These are phyloP conservation scores for Letharia lupina DNA, from an alignment of 495 filamentous ascomycete genomes.

Conservation along the genomic window DNA sequence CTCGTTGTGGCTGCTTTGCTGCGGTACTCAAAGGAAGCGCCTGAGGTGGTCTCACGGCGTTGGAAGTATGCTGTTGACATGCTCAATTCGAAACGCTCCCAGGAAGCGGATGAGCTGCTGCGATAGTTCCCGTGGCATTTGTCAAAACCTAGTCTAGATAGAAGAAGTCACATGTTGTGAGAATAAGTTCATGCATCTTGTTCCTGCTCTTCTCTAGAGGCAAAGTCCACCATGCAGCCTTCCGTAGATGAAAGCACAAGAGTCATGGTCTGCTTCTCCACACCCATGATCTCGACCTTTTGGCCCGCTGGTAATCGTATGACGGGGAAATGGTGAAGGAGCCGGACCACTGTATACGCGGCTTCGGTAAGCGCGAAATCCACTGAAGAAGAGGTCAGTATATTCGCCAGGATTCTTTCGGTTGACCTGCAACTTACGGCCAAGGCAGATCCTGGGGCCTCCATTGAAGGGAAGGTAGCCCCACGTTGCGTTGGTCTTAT, in stretches of 20 bases:
- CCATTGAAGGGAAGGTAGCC: no score
- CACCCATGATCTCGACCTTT: constrained; percentile 15
- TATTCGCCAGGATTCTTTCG: background rate
- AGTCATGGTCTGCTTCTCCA: constrained; percentile 21
- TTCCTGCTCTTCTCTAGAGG: background rate
- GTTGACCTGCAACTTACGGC: constrained; percentile 16
- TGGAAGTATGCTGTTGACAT: constrained; percentile 8
- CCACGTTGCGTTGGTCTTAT: no score
- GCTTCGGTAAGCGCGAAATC: constrained; percentile 44
- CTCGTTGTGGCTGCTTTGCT: constrained; percentile 15
- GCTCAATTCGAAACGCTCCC: constrained; percentile 9
- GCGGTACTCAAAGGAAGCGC: constrained; percentile 17
- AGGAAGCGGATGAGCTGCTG: constrained; percentile 6
- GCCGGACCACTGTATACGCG: constrained; percentile 36
- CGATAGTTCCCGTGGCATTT: background rate
- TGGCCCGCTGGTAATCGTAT: constrained; percentile 20
- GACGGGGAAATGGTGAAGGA: constrained; percentile 36
- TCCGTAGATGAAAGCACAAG: constrained; percentile 14
- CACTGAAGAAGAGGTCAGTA: constrained; percentile 25
- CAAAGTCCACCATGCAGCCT: constrained; percentile 11
- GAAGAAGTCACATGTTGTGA: background rate
- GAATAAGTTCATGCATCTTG: background rate
- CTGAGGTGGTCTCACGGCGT: constrained; percentile 16
- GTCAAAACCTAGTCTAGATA: background rate
- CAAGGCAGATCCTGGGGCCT: no score